Conservation (phyloP, 78 protist genomes). For the Dictyostelium brefeldianum region DNA sequence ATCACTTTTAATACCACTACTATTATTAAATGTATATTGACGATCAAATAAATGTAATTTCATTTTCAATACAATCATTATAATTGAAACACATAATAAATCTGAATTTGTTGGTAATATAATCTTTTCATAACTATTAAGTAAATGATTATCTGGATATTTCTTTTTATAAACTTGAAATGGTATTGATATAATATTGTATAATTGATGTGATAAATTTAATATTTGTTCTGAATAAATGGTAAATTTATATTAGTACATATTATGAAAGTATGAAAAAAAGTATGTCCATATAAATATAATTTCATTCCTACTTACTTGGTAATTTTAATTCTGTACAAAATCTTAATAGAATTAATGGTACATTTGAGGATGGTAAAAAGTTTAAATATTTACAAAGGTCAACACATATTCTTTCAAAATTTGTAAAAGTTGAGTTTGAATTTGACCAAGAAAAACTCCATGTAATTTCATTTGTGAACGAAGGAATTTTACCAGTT, state of each 20-base stretch:
- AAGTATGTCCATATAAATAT: too few relatives aligned
- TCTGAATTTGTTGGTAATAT: constrained; percentile 13
- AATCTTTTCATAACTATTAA: background rate
- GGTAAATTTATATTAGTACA: too few relatives aligned
- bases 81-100: constrained; percentile 6
- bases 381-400: constrained; percentile 44
- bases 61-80: background rate
- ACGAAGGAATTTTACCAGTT: constrained; percentile 16
- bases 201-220: constrained; percentile 13
- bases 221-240: constrained; percentile 42
- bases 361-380: constrained; percentile 29
- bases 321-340: constrained; percentile 67
- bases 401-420: background rate
- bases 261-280: background rate
- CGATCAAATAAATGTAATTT: constrained; percentile 2
- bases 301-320: constrained; percentile 49
- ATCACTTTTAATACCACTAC: background rate
- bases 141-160: background rate
- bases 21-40: background rate
- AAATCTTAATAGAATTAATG: constrained; percentile 40
- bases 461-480: background rate
- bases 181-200: constrained; percentile 36
- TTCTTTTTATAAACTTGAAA: background rate
- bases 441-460: background rate
- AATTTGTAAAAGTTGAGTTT: background rate